Conservation (phyloP, 192 early-diverging fungal genomes). For the Funneliformis geosporum region DNA sequence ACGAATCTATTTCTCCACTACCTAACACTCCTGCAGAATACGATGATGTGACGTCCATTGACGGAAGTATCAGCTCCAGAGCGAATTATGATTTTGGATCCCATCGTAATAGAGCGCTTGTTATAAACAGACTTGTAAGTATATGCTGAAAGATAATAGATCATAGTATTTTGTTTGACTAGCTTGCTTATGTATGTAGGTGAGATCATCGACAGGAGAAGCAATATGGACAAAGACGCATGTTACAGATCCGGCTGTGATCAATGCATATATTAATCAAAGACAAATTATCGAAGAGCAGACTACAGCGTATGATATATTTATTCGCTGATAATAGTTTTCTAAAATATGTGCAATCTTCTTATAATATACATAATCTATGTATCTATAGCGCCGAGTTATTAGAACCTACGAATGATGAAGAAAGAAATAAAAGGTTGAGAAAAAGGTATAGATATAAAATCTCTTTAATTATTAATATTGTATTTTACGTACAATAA, state of each 20-base stretch:
- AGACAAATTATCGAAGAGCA: conserved; percentile 78
- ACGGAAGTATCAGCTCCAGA: conserved; percentile 55
- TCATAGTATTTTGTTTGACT: neutral
- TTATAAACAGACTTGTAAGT: conserved; percentile 60
- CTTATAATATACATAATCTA: neutral
- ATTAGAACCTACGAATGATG: conserved; percentile 56
- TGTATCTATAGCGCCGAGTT: conserved; percentile 43
- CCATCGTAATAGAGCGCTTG: conserved; percentile 58
- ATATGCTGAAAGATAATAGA: neutral
- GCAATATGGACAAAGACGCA: conserved; percentile 77
- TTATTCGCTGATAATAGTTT: neutral
- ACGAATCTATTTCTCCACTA: conserved; percentile 14
- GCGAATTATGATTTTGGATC: conserved; percentile 53
- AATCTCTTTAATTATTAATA: neutral
- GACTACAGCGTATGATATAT: conserved; percentile 38
- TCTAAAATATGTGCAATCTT: neutral
- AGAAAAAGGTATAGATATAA: conserved; percentile 37
- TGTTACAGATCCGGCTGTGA: conserved; percentile 77
- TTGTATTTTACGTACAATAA: neutral
- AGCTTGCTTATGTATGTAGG: conserved; percentile 16
- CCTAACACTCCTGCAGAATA: conserved; percentile 20
- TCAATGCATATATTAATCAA: conserved; percentile 89
- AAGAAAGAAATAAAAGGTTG: conserved; percentile 59
- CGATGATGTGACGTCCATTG: conserved; percentile 56
- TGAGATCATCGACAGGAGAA: conserved; percentile 60